A percentile compares a stretch with the other conserved stretches of the same genome.
phyloP scores from a whole-genome alignment of 169 alveolate genomes.

The Eimeria tenella region DNA sequence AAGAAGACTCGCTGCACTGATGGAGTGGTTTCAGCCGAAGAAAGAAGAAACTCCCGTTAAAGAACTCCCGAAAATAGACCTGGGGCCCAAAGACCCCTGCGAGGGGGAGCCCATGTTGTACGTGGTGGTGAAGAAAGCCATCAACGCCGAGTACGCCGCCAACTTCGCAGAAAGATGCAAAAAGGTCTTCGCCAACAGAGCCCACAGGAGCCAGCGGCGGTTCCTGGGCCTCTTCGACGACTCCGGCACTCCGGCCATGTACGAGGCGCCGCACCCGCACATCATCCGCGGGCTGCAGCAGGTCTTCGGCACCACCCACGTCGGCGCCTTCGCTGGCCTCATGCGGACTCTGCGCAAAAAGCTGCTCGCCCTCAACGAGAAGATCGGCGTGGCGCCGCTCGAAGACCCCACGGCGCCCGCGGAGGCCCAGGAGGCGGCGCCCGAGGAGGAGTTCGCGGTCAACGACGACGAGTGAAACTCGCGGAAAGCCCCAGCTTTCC shows the following conservation, averaged over 20 bases:
- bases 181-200: conserved; percentile 16
- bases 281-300: neutral
- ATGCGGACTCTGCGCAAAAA: neutral
- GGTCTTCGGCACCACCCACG: neutral
- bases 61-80: conserved; percentile 14
- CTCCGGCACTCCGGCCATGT: neutral
- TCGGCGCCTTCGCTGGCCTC: neutral
- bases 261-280: neutral
- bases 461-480: neutral
- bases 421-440: neutral
- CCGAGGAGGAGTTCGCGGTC: neutral
- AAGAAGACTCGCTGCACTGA: conserved; percentile 5
- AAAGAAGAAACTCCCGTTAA: conserved; percentile 38
- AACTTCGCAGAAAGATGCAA: conserved; percentile 13
- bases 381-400: neutral
- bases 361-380: neutral
- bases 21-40: conserved; percentile 51
- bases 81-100: conserved; percentile 63
- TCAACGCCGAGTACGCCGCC: neutral
- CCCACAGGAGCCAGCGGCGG: conserved; percentile 11
- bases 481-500: too few species aligned
- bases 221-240: conserved; percentile 12
- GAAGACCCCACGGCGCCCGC: neutral
- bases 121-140: neutral
- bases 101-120: conserved; percentile 54